phyloP scores from a whole-genome alignment of 441 rosid genomes.

The Dalechampia spathulata region DNA sequence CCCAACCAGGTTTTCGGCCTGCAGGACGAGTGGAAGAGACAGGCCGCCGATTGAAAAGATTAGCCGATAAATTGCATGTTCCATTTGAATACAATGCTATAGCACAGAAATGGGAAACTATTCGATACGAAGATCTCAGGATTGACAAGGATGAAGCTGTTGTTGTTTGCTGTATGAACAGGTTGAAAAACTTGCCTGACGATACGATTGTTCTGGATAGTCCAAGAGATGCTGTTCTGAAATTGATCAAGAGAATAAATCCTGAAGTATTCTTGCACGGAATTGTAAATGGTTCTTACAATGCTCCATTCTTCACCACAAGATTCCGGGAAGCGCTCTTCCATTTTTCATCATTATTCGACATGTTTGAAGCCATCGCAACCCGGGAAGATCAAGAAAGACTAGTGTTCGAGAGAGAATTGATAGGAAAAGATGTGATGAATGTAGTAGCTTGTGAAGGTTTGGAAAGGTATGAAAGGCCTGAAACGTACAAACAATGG shows the following conservation, averaged over 20 bases:
- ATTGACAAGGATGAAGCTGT: conserved; percentile 47
- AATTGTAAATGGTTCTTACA: conserved; percentile 36
- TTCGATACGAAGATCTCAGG: conserved; percentile 60
- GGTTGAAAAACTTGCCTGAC: conserved; percentile 68
- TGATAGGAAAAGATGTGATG: conserved; percentile 29
- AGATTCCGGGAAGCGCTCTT: conserved; percentile 42
- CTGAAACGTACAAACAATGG: conserved; percentile 82
- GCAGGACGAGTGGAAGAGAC: conserved; percentile 79
- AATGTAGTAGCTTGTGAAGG: conserved; percentile 53
- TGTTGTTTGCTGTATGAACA: conserved; percentile 54
- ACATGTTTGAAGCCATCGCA: conserved; percentile 25
- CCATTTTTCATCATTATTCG: conserved; percentile 41
- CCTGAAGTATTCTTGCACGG: conserved; percentile 54
- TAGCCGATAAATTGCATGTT: conserved; percentile 67
- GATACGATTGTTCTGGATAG: conserved; percentile 56
- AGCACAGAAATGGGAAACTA: conserved; percentile 82
- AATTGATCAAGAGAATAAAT: conserved; percentile 46
- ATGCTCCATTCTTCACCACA: conserved; percentile 40
- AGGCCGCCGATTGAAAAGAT: conserved; percentile 51
- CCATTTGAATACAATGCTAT: conserved; percentile 62
- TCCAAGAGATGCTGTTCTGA: conserved; percentile 62
- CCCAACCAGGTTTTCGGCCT: conserved; percentile 90
- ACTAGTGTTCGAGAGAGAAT: conserved; percentile 35
- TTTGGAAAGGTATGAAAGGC: conserved; percentile 50
- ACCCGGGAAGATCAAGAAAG: conserved; percentile 35